A percentile compares a stretch with the other conserved stretches of the same genome.
phyloP scores from a whole-genome alignment of 345 rosid genomes.

The Psidium guajava region DNA sequence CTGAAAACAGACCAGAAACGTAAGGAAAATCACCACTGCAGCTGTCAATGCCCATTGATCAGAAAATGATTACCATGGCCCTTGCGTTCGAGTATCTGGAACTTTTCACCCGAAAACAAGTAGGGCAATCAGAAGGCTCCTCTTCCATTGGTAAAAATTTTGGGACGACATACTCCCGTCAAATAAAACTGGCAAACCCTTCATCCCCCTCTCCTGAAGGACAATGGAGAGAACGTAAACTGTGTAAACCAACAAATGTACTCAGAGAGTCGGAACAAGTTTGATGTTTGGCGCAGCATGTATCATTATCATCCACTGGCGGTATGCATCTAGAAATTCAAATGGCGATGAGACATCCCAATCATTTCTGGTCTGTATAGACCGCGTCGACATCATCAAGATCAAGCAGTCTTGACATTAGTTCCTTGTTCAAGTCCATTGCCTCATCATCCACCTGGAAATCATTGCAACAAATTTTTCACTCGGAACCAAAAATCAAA shows the following conservation, averaged over 20 bases:
- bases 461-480: not conserved
- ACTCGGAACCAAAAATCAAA: not conserved
- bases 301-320: not conserved
- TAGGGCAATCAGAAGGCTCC: not conserved
- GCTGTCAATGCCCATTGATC: not conserved
- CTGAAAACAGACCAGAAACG: not conserved
- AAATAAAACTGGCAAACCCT: not conserved
- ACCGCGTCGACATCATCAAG: constrained; percentile 92
- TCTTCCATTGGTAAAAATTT: not conserved
- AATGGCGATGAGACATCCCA: not conserved
- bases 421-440: constrained; percentile 80
- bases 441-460: constrained; percentile 88
- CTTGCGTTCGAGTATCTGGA: not conserved
- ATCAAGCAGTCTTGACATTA: constrained; percentile 67
- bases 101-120: not conserved
- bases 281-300: not conserved
- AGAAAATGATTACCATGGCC: not conserved
- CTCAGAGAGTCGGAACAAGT: not conserved
- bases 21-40: not conserved
- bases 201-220: not conserved
- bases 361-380: constrained; percentile 69
- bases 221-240: not conserved
- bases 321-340: not conserved
- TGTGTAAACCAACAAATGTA: not conserved
- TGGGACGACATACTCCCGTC: not conserved